phyloP scores from a whole-genome alignment of 2,329 filamentous ascomycete genomes.

The Microdochium paspali region DNA sequence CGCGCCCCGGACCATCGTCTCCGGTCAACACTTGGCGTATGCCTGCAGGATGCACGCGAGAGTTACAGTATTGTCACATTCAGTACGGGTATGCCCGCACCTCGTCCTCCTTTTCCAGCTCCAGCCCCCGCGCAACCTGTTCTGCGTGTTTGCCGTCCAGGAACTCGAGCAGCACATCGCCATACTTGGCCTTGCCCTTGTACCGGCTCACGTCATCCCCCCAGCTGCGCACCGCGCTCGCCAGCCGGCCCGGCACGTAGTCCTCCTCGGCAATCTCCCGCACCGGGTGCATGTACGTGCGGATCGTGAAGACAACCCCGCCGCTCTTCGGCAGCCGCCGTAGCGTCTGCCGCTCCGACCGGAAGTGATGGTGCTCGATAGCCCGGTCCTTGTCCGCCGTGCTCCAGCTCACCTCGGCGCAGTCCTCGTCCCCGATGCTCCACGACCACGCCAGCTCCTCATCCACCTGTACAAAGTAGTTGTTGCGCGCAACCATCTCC shows the following conservation, averaged over 20 bases:
- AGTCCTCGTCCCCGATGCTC: constrained; percentile 68
- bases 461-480: constrained; percentile 86
- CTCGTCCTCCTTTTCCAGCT: constrained; percentile 29
- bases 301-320: constrained; percentile 63
- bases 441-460: constrained; percentile 66
- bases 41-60: too few relatives aligned
- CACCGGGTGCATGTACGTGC: constrained; percentile 70
- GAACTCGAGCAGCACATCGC: constrained; percentile 64
- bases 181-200: constrained; percentile 70
- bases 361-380: constrained; percentile 66
- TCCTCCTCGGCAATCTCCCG: constrained; percentile 59
- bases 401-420: constrained; percentile 56
- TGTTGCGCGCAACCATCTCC: constrained; percentile 56
- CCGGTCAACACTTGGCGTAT: too few relatives aligned
- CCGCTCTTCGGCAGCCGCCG: constrained; percentile 49
- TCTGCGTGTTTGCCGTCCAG: constrained; percentile 65
- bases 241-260: constrained; percentile 69
- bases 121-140: constrained; percentile 59
- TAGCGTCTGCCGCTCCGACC: constrained; percentile 66
- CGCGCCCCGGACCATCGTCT: too few relatives aligned
- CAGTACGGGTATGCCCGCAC: constrained; percentile 17
- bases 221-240: constrained; percentile 74
- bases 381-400: constrained; percentile 67
- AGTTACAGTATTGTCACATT: neutral
- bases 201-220: constrained; percentile 67